Base-by-base conservation (phyloP, 352 stramenopile species). In the Pythium rishiriense region DNA sequence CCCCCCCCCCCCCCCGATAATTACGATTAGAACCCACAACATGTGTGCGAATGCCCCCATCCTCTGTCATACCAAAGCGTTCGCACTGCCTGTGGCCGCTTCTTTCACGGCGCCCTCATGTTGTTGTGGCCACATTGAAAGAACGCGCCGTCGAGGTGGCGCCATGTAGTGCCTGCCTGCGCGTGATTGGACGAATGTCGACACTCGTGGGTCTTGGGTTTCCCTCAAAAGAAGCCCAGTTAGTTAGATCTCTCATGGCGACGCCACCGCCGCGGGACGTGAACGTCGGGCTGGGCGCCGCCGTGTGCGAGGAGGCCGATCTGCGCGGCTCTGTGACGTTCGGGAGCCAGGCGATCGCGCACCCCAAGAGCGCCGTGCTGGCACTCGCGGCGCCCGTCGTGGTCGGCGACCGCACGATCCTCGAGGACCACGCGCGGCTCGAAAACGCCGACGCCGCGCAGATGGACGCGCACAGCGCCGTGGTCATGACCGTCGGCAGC, bases 381-480 rank as follows among this genome's bases (percentile, higher is more conserved):
- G 70, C 50, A 64, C 33, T 72, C 54, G 58, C 93, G 31, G 39
- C 84, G 42, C 28, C 74, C 72, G 60, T 82, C 62, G 70, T 94
- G 80, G 55, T 96, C 81, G 39, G 93, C 54, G 59, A 96, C 76
- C 55, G 82, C 83, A 65, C 85, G 75, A 73, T 90, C 72, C n/a
- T 84, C 74, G 51, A 96, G 56, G 14, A 70, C 67, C 51, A 94
- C 75, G 19, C 65, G 42, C 2, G 75, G 68, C 1, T 64, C 59
- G 51, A 70, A 24, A 48, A 85, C 73, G 24, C 63, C 62, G 46
- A 90, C 50, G 51, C 28, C 7, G 31, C 29, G 19, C 49, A 72
- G 24, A 28, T 57, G n/a, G 29, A 58, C 28, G n/a, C 33, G 15
- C 56, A 62, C 43, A 72, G 57, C 24, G 54, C 67, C 4, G 55